Base-by-base conservation (phyloP, 345 rosid genomes). In the Leavenworthia alabamica region DNA sequence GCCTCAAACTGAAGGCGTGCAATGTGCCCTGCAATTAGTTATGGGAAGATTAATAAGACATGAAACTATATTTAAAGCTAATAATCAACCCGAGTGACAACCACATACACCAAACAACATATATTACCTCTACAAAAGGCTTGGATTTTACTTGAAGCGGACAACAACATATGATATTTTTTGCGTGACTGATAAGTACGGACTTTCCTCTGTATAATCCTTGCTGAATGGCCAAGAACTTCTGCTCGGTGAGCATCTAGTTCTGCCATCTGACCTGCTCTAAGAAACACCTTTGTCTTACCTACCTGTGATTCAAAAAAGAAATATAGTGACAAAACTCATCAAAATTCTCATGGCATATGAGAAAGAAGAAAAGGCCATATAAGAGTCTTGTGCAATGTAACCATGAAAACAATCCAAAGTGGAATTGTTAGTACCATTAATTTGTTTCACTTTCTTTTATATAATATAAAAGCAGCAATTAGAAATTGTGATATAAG, bases 261-360 rank as follows among this genome's bases (percentile, higher is more conserved):
- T 73, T 93, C 99, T 70, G 99, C 99, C 99, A 93, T 93, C 72
- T 93, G 97, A 64, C 97, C 99, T 37, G 99, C 97, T 75, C 99
- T 77, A 52, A 89, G 94, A 71, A 93, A 89, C 49, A 93, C 82
- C 75, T 93, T 89, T 44, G 97, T 89, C 72, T 85, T 87, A 64
- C 99, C 99, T 55, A 89, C 74, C 99, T 93, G 74, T 68, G 31
- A 47, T 48, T 55, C 9, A 50, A 75, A 8, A 35, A 29, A 68
- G 33, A 52, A 57, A 58, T 68, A 23, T 19, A 55, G 31, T 13
- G 9, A 52, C 26, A 5, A 0, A 53, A 35, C 20, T 11, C 10
- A 31, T 14, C 57, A 53, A 28, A 48, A 11, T 20, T 61, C 24
- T 58, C 35, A 58, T 69, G 32, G 22, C 17, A 35, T 44, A 19